Percentiles rank a stretch among this genome's conserved stretches.
These are phyloP conservation scores for Cystofilobasidium bisporidii DNA, from an alignment of 768 basidiomycete genomes.

Conservation along the genomic window DNA sequence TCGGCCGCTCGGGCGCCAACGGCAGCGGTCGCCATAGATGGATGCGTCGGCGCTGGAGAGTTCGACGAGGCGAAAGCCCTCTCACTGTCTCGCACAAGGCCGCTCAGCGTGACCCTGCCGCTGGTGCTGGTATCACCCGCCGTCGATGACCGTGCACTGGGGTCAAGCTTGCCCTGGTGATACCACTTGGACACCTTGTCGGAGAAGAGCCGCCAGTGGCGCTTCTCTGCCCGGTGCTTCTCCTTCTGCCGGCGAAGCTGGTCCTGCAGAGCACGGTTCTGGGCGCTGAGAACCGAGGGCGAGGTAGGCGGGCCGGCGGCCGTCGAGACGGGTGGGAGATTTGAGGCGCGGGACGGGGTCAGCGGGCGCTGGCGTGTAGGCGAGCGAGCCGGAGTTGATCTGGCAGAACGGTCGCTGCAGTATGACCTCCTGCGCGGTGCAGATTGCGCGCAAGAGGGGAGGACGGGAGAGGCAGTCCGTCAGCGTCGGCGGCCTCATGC, in stretches of 20 bases:
- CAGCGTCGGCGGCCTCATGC: too few species aligned
- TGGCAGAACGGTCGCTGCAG: too few species aligned
- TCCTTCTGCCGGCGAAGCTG: not conserved
- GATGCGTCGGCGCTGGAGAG: too few species aligned
- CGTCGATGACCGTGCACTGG: not conserved
- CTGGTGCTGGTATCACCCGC: too few species aligned
- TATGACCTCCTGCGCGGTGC: too few species aligned
- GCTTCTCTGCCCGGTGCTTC: not conserved
- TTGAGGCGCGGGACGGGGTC: not conserved
- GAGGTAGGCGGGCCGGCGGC: not conserved
- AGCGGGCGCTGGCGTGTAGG: not conserved
- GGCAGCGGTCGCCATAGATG: too few species aligned
- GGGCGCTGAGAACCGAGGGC: not conserved
- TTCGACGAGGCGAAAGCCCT: too few species aligned
- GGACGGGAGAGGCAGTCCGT: too few species aligned
- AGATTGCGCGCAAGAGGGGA: too few species aligned
- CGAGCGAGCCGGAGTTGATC: not conserved
- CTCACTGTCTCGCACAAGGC: too few species aligned
- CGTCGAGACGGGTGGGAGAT: not conserved
- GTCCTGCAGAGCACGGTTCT: not conserved
- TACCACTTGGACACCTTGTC: not conserved
- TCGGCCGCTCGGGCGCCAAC: too few species aligned
- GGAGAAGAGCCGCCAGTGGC: not conserved
- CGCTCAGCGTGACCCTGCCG: too few species aligned
- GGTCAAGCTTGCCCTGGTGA: not conserved